Percentiles rank a stretch among this genome's conserved stretches.
Evolutionary conservation across 768 basidiomycete species (phyloP).

Genomic region (Tylopilus subfusipes): DNA sequence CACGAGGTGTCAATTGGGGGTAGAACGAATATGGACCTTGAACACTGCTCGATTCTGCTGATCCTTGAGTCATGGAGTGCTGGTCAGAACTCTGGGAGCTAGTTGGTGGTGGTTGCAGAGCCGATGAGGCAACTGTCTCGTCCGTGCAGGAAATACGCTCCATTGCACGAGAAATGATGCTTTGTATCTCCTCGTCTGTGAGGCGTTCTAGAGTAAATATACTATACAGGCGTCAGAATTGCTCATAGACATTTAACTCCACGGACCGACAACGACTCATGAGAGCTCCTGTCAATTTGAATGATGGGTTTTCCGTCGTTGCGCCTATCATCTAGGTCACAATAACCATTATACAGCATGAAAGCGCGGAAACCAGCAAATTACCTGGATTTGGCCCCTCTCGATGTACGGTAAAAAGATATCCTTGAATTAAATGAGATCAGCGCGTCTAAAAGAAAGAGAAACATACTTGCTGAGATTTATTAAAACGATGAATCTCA

Average conservation of each 20-base stretch:
- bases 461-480: slow-evolving; percentile 55
- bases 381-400: slow-evolving; percentile 66
- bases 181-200: slow-evolving; percentile 54
- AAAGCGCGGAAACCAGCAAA: background rate
- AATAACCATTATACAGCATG: background rate
- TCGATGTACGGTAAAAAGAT: slow-evolving; percentile 81
- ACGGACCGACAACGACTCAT: slow-evolving; percentile 73
- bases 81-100: slow-evolving; percentile 19
- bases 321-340: slow-evolving; percentile 63
- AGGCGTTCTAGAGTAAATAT: slow-evolving; percentile 73
- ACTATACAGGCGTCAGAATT: slow-evolving; percentile 38
- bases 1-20: slow-evolving; percentile 43
- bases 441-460: background rate
- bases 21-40: slow-evolving; percentile 20
- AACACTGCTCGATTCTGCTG: slow-evolving; percentile 15
- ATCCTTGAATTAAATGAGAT: slow-evolving; percentile 43
- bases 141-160: slow-evolving; percentile 30
- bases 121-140: background rate
- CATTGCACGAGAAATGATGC: slow-evolving; percentile 56
- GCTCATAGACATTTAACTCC: background rate
- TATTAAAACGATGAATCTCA: slow-evolving; percentile 80
- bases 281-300: slow-evolving; percentile 71
- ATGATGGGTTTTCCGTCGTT: slow-evolving; percentile 88
- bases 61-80: slow-evolving; percentile 14
- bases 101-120: slow-evolving; percentile 7